Percentiles rank a stretch among this genome's conserved stretches.
Evolutionary conservation across 2,329 filamentous ascomycete species (phyloP).

Genomic region (Phyllosticta citrichinensis): DNA sequence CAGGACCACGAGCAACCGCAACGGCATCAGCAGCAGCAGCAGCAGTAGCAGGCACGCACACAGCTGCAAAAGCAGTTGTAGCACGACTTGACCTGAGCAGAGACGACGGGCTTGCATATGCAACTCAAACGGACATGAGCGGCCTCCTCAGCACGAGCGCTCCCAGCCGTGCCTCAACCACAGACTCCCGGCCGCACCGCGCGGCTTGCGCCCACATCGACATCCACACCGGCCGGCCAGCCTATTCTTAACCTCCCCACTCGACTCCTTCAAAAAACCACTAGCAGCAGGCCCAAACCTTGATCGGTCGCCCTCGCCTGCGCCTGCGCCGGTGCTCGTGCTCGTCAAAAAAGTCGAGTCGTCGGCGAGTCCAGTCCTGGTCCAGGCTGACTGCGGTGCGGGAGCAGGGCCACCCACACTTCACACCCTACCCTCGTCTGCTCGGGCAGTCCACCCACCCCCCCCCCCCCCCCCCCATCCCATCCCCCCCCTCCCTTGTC

Average conservation of each 20-base stretch:
- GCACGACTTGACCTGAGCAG: too few relatives aligned
- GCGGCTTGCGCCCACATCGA: neutral
- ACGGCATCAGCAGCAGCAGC: too few relatives aligned
- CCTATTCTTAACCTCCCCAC: slow-evolving; percentile 11
- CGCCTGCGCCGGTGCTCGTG: neutral
- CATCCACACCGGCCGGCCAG: neutral
- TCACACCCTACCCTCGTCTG: neutral
- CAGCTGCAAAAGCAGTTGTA: too few relatives aligned
- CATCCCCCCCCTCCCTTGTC: too few relatives aligned
- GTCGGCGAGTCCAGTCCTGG: too few relatives aligned
- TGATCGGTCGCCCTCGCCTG: slow-evolving; percentile 9
- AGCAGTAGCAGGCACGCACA: too few relatives aligned
- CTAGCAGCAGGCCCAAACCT: slow-evolving; percentile 4
- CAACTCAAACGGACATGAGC: neutral
- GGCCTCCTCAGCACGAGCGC: neutral
- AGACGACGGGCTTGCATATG: neutral
- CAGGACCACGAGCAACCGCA: too few relatives aligned
- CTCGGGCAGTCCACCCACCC: neutral
- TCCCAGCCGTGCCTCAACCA: neutral
- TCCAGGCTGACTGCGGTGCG: neutral
- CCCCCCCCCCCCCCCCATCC: too few relatives aligned
- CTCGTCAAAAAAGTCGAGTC: neutral
- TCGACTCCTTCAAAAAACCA: neutral
- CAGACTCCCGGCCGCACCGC: neutral
- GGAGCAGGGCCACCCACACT: neutral